Evolutionary conservation across 2,329 filamentous ascomycete species (phyloP).

Genomic region (Diaporthe citrichinensis): DNA sequence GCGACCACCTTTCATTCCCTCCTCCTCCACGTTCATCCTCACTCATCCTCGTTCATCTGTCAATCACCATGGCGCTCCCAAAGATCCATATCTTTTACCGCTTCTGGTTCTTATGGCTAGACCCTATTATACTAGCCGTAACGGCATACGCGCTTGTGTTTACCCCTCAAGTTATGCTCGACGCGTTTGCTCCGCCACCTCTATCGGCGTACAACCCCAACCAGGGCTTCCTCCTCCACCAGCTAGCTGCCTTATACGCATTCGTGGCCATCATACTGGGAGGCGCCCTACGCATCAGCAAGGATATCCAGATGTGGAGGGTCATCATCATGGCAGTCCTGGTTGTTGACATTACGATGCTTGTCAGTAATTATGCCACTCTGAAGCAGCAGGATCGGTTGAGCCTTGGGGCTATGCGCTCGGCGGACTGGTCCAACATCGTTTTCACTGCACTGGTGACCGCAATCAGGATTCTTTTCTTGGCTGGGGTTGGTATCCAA

Average conservation of each 20-base stretch:
- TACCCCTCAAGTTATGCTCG: slow-evolving; percentile 42
- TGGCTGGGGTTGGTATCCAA: slow-evolving; percentile 42
- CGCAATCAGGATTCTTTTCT: slow-evolving; percentile 42
- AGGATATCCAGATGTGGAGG: slow-evolving; percentile 45
- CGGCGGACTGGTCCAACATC: slow-evolving; percentile 44
- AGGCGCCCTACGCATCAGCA: slow-evolving; percentile 39
- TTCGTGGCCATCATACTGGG: slow-evolving; percentile 43
- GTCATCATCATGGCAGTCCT: slow-evolving; percentile 42
- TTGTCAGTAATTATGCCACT: slow-evolving; percentile 42
- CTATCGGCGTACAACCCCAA: slow-evolving; percentile 43
- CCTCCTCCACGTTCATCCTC: neutral
- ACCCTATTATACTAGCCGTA: slow-evolving; percentile 41
- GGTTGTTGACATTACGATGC: slow-evolving; percentile 43
- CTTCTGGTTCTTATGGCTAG: slow-evolving; percentile 46
- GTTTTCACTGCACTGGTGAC: slow-evolving; percentile 41
- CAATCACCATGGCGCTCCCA: slow-evolving; percentile 30
- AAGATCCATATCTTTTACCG: slow-evolving; percentile 44
- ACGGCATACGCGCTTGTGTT: slow-evolving; percentile 43
- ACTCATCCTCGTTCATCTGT: neutral
- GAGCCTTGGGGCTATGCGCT: slow-evolving; percentile 33
- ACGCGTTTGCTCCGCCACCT: slow-evolving; percentile 42
- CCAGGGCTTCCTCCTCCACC: slow-evolving; percentile 46
- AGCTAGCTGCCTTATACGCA: slow-evolving; percentile 43
- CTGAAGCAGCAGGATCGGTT: slow-evolving; percentile 43
- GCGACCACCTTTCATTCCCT: neutral